Percentiles rank a stretch among this genome's conserved stretches.
These are phyloP conservation scores for Ceratocystis lukuohia DNA, from an alignment of 2,329 filamentous ascomycete genomes.

Conservation along the genomic window DNA sequence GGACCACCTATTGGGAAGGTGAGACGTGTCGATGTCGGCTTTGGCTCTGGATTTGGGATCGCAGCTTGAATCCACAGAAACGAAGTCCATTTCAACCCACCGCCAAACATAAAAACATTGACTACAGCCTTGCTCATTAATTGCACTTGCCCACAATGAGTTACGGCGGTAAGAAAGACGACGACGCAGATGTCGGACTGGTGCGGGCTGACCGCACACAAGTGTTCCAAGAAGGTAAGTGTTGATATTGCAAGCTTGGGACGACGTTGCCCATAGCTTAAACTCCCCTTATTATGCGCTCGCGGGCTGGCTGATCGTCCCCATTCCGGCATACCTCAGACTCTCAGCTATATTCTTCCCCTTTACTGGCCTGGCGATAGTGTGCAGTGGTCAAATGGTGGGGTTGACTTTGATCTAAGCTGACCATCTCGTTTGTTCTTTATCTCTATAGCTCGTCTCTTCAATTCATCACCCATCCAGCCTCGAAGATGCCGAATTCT, in stretches of 20 bases:
- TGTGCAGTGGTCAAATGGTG: too few species aligned
- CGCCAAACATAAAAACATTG: conserved; percentile 2
- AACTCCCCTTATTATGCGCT: conserved; percentile 7
- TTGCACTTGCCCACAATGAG: conserved; percentile 53
- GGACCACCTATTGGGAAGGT: conserved; percentile 4
- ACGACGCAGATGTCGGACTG: conserved; percentile 85
- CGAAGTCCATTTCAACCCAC: conserved; percentile 7
- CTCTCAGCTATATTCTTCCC: too few species aligned
- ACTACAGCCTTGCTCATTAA: conserved; percentile 12
- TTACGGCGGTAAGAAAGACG: conserved; percentile 97
- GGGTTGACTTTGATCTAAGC: background rate
- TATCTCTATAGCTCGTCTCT: conserved; percentile 62
- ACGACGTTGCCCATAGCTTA: conserved; percentile 3
- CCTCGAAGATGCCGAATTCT: conserved; percentile 95
- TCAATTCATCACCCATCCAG: conserved; percentile 94
- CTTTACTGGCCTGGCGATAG: too few species aligned
- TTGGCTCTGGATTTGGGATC: conserved; percentile 9
- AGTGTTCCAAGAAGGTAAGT: conserved; percentile 93
- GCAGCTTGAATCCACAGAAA: conserved; percentile 12
- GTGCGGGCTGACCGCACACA: conserved; percentile 96
- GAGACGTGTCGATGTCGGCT: conserved; percentile 19
- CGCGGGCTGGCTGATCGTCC: too few species aligned
- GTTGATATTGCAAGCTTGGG: background rate
- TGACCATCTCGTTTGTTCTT: background rate
- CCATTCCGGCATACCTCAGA: too few species aligned